phyloP scores from a whole-genome alignment of 169 alveolate species.

The Pseudocohnilembus persalinus region DNA sequence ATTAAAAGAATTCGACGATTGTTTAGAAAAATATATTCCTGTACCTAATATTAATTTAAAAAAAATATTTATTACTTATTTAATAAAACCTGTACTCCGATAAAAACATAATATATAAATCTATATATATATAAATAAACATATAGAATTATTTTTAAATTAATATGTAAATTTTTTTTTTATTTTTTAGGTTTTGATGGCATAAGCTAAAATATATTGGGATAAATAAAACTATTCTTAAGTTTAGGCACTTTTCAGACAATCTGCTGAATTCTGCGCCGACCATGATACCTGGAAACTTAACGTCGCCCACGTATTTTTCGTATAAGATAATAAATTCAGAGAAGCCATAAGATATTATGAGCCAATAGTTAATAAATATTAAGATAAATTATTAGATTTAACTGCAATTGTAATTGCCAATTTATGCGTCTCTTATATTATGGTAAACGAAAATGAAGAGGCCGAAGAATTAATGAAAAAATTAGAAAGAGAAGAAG shows the following conservation, averaged over 20 bases:
- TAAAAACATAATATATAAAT: no score
- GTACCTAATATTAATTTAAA: slow-evolving; percentile 34
- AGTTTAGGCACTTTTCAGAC: slow-evolving; percentile 89
- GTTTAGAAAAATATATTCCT: slow-evolving; percentile 85
- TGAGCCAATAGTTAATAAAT: slow-evolving; percentile 85
- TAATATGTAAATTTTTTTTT: no score
- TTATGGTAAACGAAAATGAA: slow-evolving; percentile 88
- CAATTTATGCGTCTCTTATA: slow-evolving; percentile 89
- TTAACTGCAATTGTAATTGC: slow-evolving; percentile 92
- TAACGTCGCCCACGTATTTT: slow-evolving; percentile 90
- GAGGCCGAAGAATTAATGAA: slow-evolving; percentile 92
- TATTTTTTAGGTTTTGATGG: slow-evolving; percentile 65
- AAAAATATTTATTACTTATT: no score
- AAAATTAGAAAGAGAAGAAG: slow-evolving; percentile 83
- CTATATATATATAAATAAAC: no score
- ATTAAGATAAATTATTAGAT: slow-evolving; percentile 82
- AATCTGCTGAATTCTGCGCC: slow-evolving; percentile 89
- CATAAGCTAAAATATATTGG: slow-evolving; percentile 92
- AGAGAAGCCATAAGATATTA: slow-evolving; percentile 85
- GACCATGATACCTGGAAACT: slow-evolving; percentile 93
- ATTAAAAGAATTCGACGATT: slow-evolving; percentile 76
- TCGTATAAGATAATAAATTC: slow-evolving; percentile 88
- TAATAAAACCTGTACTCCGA: no score
- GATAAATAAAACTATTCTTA: slow-evolving; percentile 83
- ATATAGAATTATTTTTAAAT: no score